Conservation (phyloP, 306 rosid species). For the Vigna hirtella region DNA sequence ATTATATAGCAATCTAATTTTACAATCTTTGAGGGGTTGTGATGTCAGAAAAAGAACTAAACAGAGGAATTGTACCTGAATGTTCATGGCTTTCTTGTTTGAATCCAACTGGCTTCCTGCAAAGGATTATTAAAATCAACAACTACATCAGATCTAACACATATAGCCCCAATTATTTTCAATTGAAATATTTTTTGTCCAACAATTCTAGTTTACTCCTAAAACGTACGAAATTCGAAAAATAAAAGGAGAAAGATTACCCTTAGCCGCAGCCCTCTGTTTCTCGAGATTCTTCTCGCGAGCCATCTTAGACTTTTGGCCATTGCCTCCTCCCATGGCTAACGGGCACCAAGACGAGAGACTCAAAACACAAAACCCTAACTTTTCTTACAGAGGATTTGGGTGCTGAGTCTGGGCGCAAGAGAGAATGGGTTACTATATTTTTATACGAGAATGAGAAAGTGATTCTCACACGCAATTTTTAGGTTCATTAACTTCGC, state of each 20-base stretch:
- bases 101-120: slow-evolving; percentile 89
- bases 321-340: slow-evolving; percentile 94
- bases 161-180: not conserved
- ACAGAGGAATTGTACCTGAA: slow-evolving; percentile 61
- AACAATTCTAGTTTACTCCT: not conserved
- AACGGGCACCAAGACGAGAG: slow-evolving; percentile 22
- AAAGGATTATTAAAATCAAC: slow-evolving; percentile 28
- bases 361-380: slow-evolving; percentile 64
- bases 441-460: not conserved
- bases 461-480: not conserved
- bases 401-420: not conserved
- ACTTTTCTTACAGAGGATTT: not conserved
- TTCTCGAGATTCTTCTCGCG: slow-evolving; percentile 89
- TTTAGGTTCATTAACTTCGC: not conserved
- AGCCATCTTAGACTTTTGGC: slow-evolving; percentile 84
- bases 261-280: slow-evolving; percentile 58
- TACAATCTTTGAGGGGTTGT: not conserved
- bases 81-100: slow-evolving; percentile 85
- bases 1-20: not conserved
- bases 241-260: slow-evolving; percentile 36
- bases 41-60: not conserved
- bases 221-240: not conserved
- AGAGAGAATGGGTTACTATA: too few relatives aligned
- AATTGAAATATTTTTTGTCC: not conserved
- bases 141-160: slow-evolving; percentile 42